phyloP scores from a whole-genome alignment of 2,329 filamentous ascomycete species.

The Ascochyta clinopodiicola region DNA sequence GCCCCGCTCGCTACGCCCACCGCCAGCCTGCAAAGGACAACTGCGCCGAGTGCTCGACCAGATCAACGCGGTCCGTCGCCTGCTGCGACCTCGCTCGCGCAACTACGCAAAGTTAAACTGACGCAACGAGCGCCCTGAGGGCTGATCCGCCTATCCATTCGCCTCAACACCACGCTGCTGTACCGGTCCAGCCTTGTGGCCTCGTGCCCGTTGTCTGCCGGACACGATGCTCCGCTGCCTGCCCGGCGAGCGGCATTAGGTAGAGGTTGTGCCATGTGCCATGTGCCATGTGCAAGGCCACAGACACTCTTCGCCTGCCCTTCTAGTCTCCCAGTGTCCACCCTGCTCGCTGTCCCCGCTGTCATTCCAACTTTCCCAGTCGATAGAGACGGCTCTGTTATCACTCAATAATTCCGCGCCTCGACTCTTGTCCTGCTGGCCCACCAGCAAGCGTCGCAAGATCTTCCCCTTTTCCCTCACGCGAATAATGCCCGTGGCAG shows the following conservation, averaged over 20 bases:
- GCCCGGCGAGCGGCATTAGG: conserved; percentile 2
- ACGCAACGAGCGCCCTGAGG: conserved; percentile 14
- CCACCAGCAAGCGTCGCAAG: conserved; percentile 14
- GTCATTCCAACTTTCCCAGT: conserved; percentile 14
- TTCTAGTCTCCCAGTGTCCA: not conserved
- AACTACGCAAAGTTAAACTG: conserved; percentile 16
- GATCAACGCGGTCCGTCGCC: conserved; percentile 17
- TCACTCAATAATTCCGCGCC: conserved; percentile 21
- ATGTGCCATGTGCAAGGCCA: not conserved
- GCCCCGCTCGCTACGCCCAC: conserved; percentile 16
- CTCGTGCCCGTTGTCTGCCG: not conserved
- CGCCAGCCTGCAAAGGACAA: conserved; percentile 15
- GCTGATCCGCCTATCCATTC: conserved; percentile 5
- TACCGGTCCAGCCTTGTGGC: conserved; percentile 6
- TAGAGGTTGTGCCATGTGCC: not conserved
- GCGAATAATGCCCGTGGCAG: conserved; percentile 5
- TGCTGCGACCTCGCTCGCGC: conserved; percentile 18
- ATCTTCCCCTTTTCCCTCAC: conserved; percentile 5
- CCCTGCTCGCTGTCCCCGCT: conserved; percentile 9
- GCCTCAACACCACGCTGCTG: conserved; percentile 16
- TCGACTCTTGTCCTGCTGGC: conserved; percentile 1
- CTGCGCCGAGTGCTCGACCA: conserved; percentile 16
- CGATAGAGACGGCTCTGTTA: conserved; percentile 18
- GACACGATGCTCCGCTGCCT: not conserved
- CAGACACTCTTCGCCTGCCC: conserved; percentile 10